A percentile compares a stretch with the other conserved stretches of the same genome.
Conservation (phyloP, 768 basidiomycete genomes). For the Lentinula raphanica region DNA sequence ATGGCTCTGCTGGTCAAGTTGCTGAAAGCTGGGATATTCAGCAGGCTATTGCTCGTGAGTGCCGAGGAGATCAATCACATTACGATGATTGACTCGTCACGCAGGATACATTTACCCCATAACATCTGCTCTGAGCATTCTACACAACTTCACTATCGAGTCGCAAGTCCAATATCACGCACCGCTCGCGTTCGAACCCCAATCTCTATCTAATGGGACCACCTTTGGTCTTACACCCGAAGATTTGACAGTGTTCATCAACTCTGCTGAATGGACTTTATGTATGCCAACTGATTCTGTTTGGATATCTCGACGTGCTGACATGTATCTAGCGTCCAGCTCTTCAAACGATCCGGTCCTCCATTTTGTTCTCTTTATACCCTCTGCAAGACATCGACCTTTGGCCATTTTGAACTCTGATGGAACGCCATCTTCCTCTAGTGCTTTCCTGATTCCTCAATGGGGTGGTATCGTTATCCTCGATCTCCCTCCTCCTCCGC, state of each 20-base stretch:
- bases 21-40: slow-evolving; percentile 72
- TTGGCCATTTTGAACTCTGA: slow-evolving; percentile 42
- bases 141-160: slow-evolving; percentile 92
- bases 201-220: slow-evolving; percentile 26
- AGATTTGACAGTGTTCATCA: slow-evolving; percentile 88
- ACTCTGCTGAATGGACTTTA: slow-evolving; percentile 93
- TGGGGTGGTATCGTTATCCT: slow-evolving; percentile 75
- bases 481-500: slow-evolving; percentile 44
- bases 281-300: slow-evolving; percentile 41
- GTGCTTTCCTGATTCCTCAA: slow-evolving; percentile 15
- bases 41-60: slow-evolving; percentile 55
- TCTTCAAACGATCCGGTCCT: slow-evolving; percentile 91
- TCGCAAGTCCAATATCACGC: slow-evolving; percentile 93
- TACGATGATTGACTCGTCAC: background rate
- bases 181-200: slow-evolving; percentile 77
- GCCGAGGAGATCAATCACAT: background rate
- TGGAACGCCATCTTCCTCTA: slow-evolving; percentile 1
- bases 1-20: slow-evolving; percentile 60
- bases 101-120: slow-evolving; percentile 70
- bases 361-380: slow-evolving; percentile 88
- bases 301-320: background rate
- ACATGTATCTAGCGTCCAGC: slow-evolving; percentile 64
- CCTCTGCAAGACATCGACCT: slow-evolving; percentile 63
- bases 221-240: slow-evolving; percentile 66
- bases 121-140: slow-evolving; percentile 46